Evolutionary conservation across 148 eudicot genomes (phyloP).

Genomic region (Talinum fruticosum): DNA sequence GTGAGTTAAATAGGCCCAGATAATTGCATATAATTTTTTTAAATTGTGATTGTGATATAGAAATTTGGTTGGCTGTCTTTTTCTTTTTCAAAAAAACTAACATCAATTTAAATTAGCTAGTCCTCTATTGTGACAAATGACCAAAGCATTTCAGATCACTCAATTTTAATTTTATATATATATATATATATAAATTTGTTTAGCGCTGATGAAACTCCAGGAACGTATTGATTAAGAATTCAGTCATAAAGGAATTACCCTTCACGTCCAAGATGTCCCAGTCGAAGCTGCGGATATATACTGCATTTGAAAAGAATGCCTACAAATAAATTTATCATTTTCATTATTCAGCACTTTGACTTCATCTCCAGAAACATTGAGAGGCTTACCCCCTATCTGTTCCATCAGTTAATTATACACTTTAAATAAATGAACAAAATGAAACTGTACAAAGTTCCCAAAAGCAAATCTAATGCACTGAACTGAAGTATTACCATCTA

Average conservation of each 20-base stretch:
- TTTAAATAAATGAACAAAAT: constrained; percentile 21
- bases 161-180: too few relatives aligned
- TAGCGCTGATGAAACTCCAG: too few relatives aligned
- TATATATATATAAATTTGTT: too few relatives aligned
- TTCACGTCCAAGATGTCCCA: neutral
- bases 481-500: constrained; percentile 7
- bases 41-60: too few relatives aligned
- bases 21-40: too few relatives aligned
- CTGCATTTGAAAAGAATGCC: neutral
- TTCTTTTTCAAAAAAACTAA: too few relatives aligned
- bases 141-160: too few relatives aligned
- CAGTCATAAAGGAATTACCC: neutral
- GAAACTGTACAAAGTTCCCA: constrained; percentile 23
- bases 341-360: constrained; percentile 11
- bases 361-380: constrained; percentile 8
- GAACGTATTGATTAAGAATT: too few relatives aligned
- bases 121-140: too few relatives aligned
- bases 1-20: too few relatives aligned
- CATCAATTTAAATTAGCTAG: too few relatives aligned
- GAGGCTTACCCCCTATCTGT: neutral
- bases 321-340: neutral
- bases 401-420: constrained; percentile 16
- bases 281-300: neutral
- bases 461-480: neutral
- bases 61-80: too few relatives aligned